These are phyloP conservation scores for Leucosporidium scottii DNA, from an alignment of 768 basidiomycete genomes.

Conservation along the genomic window DNA sequence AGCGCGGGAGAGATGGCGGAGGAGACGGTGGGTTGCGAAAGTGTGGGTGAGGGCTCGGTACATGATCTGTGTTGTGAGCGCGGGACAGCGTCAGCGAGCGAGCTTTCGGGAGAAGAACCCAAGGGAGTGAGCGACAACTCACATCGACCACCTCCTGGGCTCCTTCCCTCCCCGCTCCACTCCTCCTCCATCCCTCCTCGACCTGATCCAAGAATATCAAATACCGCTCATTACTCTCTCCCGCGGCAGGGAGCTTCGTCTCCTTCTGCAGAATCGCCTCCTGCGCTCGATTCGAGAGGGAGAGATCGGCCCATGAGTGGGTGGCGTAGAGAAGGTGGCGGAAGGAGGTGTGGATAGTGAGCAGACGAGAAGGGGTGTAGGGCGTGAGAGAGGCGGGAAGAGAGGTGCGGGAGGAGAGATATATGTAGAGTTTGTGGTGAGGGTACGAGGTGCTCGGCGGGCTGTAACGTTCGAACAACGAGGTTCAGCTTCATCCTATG, in stretches of 20 bases:
- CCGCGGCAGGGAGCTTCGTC: conserved; percentile 27
- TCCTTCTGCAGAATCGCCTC: conserved; percentile 9
- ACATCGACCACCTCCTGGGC: conserved; percentile 25
- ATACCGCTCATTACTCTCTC: conserved; percentile 19
- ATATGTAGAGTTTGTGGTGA: neutral
- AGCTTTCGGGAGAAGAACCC: too few species aligned
- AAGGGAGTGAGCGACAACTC: neutral
- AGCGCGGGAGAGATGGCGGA: conserved; percentile 75
- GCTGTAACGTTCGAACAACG: neutral
- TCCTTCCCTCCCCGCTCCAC: neutral
- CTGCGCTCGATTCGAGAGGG: conserved; percentile 7
- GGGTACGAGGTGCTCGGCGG: too few species aligned
- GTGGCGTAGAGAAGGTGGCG: conserved; percentile 24
- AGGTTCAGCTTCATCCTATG: neutral
- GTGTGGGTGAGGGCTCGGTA: conserved; percentile 94
- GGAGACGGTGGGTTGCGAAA: conserved; percentile 79
- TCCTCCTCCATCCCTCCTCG: conserved; percentile 14
- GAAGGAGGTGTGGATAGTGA: neutral
- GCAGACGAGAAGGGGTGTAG: neutral
- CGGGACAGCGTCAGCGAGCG: neutral
- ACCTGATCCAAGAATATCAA: conserved; percentile 28
- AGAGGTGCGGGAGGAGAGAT: neutral
- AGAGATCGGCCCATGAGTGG: neutral
- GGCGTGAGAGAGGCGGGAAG: neutral
- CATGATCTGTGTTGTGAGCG: conserved; percentile 53